A percentile compares a stretch with the other conserved stretches of the same genome.
These are phyloP conservation scores for Hymenoscyphus scutula DNA, from an alignment of 2,329 filamentous ascomycete genomes.

Conservation along the genomic window DNA sequence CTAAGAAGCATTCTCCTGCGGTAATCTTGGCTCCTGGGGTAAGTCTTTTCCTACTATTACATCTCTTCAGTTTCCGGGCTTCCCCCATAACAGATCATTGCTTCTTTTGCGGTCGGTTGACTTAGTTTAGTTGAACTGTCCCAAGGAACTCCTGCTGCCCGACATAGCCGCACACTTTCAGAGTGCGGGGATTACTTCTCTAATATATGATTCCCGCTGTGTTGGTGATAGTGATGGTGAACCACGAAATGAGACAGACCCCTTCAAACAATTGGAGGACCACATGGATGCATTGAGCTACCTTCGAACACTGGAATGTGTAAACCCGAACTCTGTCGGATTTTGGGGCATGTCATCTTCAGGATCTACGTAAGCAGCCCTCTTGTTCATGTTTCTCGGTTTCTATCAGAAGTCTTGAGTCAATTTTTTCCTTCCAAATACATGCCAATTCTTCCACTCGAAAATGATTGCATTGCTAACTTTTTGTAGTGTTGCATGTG, in stretches of 20 bases:
- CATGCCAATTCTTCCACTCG: too few relatives aligned
- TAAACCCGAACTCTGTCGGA: constrained; percentile 36
- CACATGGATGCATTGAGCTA: constrained; percentile 40
- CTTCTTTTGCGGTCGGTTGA: not conserved
- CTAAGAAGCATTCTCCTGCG: constrained; percentile 18
- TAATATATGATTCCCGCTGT: constrained; percentile 37
- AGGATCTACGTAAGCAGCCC: constrained; percentile 33
- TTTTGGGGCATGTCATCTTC: constrained; percentile 39
- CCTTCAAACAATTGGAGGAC: constrained; percentile 35
- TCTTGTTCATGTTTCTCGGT: too few relatives aligned
- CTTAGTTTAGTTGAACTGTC: constrained; percentile 17
- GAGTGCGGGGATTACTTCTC: constrained; percentile 35
- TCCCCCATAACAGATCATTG: too few relatives aligned
- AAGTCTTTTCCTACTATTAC: not conserved
- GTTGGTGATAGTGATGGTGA: constrained; percentile 35
- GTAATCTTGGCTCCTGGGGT: constrained; percentile 26
- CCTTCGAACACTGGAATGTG: constrained; percentile 31
- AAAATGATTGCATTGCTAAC: too few relatives aligned
- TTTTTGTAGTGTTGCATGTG: constrained; percentile 31
- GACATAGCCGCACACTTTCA: constrained; percentile 21
- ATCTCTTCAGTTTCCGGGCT: not conserved
- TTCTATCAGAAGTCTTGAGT: too few relatives aligned
- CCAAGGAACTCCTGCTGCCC: constrained; percentile 16
- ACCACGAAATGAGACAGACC: constrained; percentile 36
- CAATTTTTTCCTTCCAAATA: too few relatives aligned